Evolutionary conservation across 2,329 filamentous ascomycete genomes (phyloP).

Genomic region (Cyanodermella asteris): DNA sequence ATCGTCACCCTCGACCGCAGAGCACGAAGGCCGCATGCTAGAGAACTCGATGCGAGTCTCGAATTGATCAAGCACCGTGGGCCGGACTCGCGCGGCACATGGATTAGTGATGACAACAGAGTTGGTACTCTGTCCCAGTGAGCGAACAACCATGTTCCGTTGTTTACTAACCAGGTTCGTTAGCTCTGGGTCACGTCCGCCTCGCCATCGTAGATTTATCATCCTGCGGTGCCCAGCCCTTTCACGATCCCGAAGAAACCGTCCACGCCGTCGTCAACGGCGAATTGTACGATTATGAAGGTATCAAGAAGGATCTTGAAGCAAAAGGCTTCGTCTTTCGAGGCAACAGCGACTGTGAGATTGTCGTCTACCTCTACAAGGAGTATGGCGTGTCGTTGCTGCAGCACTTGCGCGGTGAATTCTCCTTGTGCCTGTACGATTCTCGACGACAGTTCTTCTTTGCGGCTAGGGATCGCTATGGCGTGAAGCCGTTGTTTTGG

Average conservation of each 20-base stretch:
- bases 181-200: slow-evolving; percentile 27
- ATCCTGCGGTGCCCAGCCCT: slow-evolving; percentile 24
- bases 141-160: neutral
- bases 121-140: slow-evolving; percentile 14
- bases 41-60: slow-evolving; percentile 13
- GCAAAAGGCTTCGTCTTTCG: slow-evolving; percentile 22
- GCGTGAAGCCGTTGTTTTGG: slow-evolving; percentile 35
- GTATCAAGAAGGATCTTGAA: slow-evolving; percentile 17
- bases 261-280: slow-evolving; percentile 38
- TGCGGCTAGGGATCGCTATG: slow-evolving; percentile 31
- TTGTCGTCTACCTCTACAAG: slow-evolving; percentile 31
- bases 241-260: slow-evolving; percentile 16
- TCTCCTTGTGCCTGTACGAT: slow-evolving; percentile 31
- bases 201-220: slow-evolving; percentile 32
- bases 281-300: slow-evolving; percentile 34
- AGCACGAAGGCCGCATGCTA: slow-evolving; percentile 40
- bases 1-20: slow-evolving; percentile 1
- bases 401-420: slow-evolving; percentile 30
- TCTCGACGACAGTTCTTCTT: slow-evolving; percentile 20
- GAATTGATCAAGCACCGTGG: slow-evolving; percentile 23
- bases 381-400: slow-evolving; percentile 25
- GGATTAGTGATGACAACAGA: slow-evolving; percentile 22
- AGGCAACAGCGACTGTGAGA: slow-evolving; percentile 27
- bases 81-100: slow-evolving; percentile 23
- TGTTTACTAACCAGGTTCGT: slow-evolving; percentile 3